These are phyloP conservation scores for Orbilia blumenaviensis DNA, from an alignment of 2,329 filamentous ascomycete species.

Conservation along the genomic window DNA sequence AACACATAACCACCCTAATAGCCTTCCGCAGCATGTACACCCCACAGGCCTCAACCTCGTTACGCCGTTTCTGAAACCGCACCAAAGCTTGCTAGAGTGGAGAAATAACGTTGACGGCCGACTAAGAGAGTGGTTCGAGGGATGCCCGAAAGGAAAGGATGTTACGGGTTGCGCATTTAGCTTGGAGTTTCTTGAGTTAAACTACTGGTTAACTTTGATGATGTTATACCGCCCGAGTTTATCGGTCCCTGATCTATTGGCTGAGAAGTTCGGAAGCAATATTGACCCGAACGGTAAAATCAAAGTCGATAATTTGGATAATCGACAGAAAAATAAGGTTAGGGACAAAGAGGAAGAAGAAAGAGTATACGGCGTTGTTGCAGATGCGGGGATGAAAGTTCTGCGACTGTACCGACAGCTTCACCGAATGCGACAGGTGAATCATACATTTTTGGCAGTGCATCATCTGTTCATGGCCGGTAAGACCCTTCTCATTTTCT, in stretches of 20 bases:
- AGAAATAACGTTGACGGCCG: conserved; percentile 84
- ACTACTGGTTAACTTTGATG: conserved; percentile 97
- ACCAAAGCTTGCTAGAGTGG: conserved; percentile 88
- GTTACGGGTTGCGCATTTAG: conserved; percentile 90
- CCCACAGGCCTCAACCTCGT: conserved; percentile 66
- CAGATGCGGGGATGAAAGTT: conserved; percentile 92
- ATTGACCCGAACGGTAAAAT: conserved; percentile 51
- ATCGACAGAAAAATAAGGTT: not conserved
- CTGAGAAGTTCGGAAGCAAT: conserved; percentile 72
- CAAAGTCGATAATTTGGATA: conserved; percentile 40
- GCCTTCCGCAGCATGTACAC: conserved; percentile 48
- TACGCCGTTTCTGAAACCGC: conserved; percentile 84
- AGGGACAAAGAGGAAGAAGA: conserved; percentile 75
- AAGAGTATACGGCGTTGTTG: conserved; percentile 90
- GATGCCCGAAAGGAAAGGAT: conserved; percentile 74
- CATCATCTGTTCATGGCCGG: conserved; percentile 98
- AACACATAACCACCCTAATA: conserved; percentile 67
- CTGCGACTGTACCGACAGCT: conserved; percentile 88
- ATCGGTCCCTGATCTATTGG: conserved; percentile 83
- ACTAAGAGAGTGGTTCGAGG: conserved; percentile 84
- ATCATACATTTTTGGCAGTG: conserved; percentile 94
- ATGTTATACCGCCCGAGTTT: conserved; percentile 94
- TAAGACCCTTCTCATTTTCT: conserved; percentile 60
- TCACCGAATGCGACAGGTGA: conserved; percentile 86
- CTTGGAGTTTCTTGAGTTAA: conserved; percentile 87